These are phyloP conservation scores for Entonaema liquescens DNA, from an alignment of 495 filamentous ascomycete species.

Conservation along the genomic window DNA sequence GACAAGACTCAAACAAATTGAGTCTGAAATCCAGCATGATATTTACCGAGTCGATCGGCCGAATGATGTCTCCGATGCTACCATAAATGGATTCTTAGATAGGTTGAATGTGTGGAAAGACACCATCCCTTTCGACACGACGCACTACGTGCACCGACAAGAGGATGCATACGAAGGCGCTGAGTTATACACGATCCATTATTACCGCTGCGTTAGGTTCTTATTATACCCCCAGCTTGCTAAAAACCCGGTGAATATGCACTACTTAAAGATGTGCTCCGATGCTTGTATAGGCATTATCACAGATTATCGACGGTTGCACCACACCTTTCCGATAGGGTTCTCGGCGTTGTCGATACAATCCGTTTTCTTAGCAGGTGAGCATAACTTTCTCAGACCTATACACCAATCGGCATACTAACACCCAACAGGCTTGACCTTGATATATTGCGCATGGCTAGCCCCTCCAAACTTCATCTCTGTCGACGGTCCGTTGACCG, in stretches of 20 bases:
- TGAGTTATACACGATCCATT: conserved; percentile 63
- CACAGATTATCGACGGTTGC: conserved; percentile 60
- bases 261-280: conserved; percentile 62
- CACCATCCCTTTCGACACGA: conserved; percentile 43
- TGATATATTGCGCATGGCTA: conserved; percentile 49
- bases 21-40: conserved; percentile 64
- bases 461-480: conserved; percentile 37
- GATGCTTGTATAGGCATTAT: conserved; percentile 61
- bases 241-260: conserved; percentile 57
- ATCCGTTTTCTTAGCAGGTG: conserved; percentile 65
- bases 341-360: conserved; percentile 64
- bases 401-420: not conserved
- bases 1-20: conserved; percentile 60
- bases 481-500: conserved; percentile 41
- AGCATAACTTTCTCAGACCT: not conserved
- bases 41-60: conserved; percentile 64
- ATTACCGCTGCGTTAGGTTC: conserved; percentile 60
- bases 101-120: conserved; percentile 45
- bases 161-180: conserved; percentile 58
- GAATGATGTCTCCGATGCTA: conserved; percentile 37
- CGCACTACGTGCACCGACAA: conserved; percentile 52
- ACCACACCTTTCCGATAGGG: conserved; percentile 61
- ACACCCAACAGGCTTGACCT: conserved; percentile 37
- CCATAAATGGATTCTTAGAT: conserved; percentile 40
- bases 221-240: conserved; percentile 63